phyloP scores from a whole-genome alignment of 257 asterid genomes.

The Penstemon davidsonii region DNA sequence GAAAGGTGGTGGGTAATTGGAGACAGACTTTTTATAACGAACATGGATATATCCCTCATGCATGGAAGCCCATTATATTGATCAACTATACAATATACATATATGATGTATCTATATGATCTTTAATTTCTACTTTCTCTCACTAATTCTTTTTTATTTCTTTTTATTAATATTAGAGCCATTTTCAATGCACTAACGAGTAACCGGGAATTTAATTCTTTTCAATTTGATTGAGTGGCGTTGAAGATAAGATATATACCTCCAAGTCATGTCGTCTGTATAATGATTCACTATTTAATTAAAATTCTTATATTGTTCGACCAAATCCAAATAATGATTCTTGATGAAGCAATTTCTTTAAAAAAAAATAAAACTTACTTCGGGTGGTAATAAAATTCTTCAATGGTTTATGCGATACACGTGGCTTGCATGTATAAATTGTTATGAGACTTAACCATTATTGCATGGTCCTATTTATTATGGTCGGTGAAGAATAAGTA shows the following conservation, averaged over 20 bases:
- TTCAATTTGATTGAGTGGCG: constrained; percentile 29
- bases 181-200: neutral
- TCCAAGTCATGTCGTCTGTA: constrained; percentile 7
- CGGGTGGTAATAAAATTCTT: constrained; percentile 9
- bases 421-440: constrained; percentile 23
- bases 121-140: constrained; percentile 8
- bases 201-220: neutral
- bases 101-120: too few relatives aligned
- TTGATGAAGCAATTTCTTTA: constrained; percentile 22
- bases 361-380: neutral
- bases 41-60: constrained; percentile 53
- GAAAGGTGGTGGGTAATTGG: constrained; percentile 22
- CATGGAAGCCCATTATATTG: constrained; percentile 52
- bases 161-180: neutral
- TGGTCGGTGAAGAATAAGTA: neutral
- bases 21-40: constrained; percentile 35
- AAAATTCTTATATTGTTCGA: constrained; percentile 11
- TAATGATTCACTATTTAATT: neutral
- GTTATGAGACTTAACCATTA: too few relatives aligned
- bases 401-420: constrained; percentile 36
- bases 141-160: neutral
- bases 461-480: too few relatives aligned
- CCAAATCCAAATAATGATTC: constrained; percentile 20
- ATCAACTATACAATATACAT: neutral
- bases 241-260: constrained; percentile 33